These are phyloP conservation scores for Globisporangium okanoganense DNA, from an alignment of 352 stramenopile species.

Conservation along the genomic window DNA sequence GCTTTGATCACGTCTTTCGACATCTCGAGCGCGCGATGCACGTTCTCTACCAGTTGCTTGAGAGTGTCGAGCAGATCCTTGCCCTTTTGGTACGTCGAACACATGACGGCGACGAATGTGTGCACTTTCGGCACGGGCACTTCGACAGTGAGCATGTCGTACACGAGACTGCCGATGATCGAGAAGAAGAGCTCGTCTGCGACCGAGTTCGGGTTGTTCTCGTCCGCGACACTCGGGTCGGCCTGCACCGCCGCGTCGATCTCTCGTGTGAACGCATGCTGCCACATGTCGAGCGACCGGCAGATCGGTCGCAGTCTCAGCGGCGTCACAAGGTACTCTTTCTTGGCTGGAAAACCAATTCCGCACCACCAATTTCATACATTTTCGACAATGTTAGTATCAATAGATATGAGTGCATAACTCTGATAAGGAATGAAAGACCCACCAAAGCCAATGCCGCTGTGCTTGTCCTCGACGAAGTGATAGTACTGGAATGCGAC, in stretches of 20 bases:
- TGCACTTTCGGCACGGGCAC: slow-evolving; percentile 67
- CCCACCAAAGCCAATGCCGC: slow-evolving; percentile 64
- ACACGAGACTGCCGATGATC: slow-evolving; percentile 73
- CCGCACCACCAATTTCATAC: not conserved
- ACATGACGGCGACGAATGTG: slow-evolving; percentile 81
- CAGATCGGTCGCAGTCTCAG: slow-evolving; percentile 66
- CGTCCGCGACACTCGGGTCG: slow-evolving; percentile 29
- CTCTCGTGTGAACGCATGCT: slow-evolving; percentile 78
- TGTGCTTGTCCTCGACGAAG: slow-evolving; percentile 74
- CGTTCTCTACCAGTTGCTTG: slow-evolving; percentile 78
- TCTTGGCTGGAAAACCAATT: slow-evolving; percentile 44
- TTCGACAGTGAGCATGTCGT: slow-evolving; percentile 85
- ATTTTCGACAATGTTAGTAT: not conserved
- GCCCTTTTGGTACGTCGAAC: slow-evolving; percentile 75
- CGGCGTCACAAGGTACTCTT: slow-evolving; percentile 72
- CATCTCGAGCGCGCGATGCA: slow-evolving; percentile 71
- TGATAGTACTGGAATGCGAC: slow-evolving; percentile 80
- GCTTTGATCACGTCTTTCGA: slow-evolving; percentile 63
- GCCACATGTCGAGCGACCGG: slow-evolving; percentile 78
- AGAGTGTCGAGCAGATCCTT: slow-evolving; percentile 65
- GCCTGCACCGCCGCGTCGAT: slow-evolving; percentile 50
- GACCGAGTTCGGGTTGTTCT: slow-evolving; percentile 29
- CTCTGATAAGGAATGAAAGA: too few species aligned
- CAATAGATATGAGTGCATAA: not conserved
- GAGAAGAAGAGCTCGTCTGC: slow-evolving; percentile 81